A percentile compares a stretch with the other conserved stretches of the same genome.
Evolutionary conservation across 495 filamentous ascomycete species (phyloP).

Genomic region (Xylaria acuta): DNA sequence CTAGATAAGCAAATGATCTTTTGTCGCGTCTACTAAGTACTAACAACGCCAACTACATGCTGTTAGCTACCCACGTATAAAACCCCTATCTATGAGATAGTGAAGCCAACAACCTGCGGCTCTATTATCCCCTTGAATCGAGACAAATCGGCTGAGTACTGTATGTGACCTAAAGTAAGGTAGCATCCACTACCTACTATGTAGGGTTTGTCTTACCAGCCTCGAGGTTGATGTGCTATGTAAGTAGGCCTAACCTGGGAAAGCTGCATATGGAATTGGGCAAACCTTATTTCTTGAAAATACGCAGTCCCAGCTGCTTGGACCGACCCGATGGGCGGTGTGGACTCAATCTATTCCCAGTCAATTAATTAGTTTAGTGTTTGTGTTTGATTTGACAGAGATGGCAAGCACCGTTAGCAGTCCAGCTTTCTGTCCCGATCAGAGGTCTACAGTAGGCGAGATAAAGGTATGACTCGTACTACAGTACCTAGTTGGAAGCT

Average conservation of each 20-base stretch:
- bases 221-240: neutral
- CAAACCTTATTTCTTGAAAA: neutral
- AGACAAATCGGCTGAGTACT: neutral
- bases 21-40: neutral
- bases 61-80: neutral
- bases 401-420: neutral
- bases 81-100: neutral
- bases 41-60: neutral
- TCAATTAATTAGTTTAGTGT: neutral
- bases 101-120: neutral
- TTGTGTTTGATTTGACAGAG: neutral
- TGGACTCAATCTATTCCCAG: neutral
- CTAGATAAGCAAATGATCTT: neutral
- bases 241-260: neutral
- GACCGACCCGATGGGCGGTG: neutral
- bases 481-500: neutral
- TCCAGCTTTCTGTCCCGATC: neutral
- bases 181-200: neutral
- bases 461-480: too few species aligned
- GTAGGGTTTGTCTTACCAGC: neutral
- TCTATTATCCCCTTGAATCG: neutral
- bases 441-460: neutral
- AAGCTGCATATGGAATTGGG: neutral
- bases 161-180: neutral
- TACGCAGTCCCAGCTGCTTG: constrained; percentile 13